These are phyloP conservation scores for Homolaphlyctis polyrhiza DNA, from an alignment of 371 early-diverging fungal genomes.

Conservation along the genomic window DNA sequence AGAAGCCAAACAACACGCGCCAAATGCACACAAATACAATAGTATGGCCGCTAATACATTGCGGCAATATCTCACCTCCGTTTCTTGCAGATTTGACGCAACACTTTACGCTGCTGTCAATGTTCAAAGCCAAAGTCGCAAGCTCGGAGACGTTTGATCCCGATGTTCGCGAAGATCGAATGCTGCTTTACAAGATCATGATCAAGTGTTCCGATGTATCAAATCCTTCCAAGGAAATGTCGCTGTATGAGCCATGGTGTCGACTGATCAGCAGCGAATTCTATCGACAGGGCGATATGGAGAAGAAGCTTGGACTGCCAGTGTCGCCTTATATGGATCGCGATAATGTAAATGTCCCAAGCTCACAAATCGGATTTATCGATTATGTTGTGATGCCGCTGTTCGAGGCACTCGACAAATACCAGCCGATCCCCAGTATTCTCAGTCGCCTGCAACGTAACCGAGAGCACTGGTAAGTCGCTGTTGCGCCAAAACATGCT, in stretches of 20 bases:
- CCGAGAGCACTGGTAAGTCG: conserved; percentile 34
- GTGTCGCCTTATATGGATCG: conserved; percentile 44
- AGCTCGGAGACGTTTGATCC: conserved; percentile 31
- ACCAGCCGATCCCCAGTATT: conserved; percentile 26
- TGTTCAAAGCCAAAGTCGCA: conserved; percentile 41
- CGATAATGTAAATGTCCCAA: conserved; percentile 29
- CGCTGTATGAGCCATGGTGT: conserved; percentile 39
- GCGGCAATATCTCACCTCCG: too few species aligned
- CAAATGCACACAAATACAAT: too few species aligned
- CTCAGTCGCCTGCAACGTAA: conserved; percentile 24
- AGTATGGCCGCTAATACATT: too few species aligned
- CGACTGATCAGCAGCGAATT: conserved; percentile 42
- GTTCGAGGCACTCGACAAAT: conserved; percentile 41
- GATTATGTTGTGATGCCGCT: conserved; percentile 45
- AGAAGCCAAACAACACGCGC: too few species aligned
- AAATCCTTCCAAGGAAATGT: conserved; percentile 44
- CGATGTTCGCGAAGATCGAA: conserved; percentile 38
- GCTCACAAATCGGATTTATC: conserved; percentile 47
- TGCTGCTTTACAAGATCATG: conserved; percentile 38
- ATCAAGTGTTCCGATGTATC: conserved; percentile 51
- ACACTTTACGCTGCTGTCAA: conserved; percentile 38
- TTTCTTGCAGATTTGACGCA: conserved; percentile 49
- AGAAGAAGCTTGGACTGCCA: conserved; percentile 34
- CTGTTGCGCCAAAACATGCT: too few species aligned
- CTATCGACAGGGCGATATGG: conserved; percentile 44